Evolutionary conservation across 306 rosid genomes (phyloP).

Genomic region (Prunus mongolica): DNA sequence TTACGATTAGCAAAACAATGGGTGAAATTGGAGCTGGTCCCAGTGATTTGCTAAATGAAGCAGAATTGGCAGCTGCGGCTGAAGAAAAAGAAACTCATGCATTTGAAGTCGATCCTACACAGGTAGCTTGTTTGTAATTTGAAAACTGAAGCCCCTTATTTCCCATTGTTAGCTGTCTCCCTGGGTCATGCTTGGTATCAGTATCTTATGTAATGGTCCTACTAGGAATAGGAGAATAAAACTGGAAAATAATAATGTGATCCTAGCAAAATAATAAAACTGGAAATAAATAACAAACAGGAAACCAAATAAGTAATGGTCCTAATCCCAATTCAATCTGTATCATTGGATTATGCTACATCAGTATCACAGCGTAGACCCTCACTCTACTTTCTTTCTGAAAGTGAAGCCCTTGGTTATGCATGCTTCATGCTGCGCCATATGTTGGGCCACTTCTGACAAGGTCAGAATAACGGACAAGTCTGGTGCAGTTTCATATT

Average conservation of each 20-base stretch:
- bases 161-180: not conserved
- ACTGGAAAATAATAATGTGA: no score
- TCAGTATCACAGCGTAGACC: not conserved
- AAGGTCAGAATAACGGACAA: not conserved
- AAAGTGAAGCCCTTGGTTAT: not conserved
- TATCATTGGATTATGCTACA: no score
- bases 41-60: constrained; percentile 75
- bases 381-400: not conserved
- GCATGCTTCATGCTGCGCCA: not conserved
- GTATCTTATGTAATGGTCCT: not conserved
- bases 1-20: constrained; percentile 74
- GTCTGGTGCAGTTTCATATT: not conserved
- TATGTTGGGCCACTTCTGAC: not conserved
- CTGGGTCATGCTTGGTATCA: not conserved
- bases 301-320: no score
- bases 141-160: not conserved
- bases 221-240: no score
- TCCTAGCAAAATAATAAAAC: no score
- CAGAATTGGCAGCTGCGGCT: constrained; percentile 82
- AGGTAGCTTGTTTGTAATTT: constrained; percentile 43
- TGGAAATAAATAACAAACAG: no score
- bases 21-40: constrained; percentile 72
- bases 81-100: constrained; percentile 92
- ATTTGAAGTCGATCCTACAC: constrained; percentile 77
- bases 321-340: no score